Evolutionary conservation across 768 basidiomycete genomes (phyloP).

Genomic region (Gloeostereum incarnatum): DNA sequence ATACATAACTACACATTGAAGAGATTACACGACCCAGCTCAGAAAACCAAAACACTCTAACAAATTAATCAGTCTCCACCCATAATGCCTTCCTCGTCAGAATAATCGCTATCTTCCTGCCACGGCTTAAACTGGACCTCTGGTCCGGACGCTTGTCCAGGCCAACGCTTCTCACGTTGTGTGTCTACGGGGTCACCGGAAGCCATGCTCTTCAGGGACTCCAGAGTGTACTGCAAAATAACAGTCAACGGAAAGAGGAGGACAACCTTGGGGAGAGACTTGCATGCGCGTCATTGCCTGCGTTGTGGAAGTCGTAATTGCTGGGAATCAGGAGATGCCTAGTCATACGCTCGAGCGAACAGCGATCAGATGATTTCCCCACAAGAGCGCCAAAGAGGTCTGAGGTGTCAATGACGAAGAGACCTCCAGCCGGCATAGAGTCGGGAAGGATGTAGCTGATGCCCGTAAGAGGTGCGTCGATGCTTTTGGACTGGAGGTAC

Average conservation of each 20-base stretch:
- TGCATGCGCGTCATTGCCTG: slow-evolving; percentile 82
- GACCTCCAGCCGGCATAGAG: slow-evolving; percentile 33
- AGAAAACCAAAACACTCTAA: too few species aligned
- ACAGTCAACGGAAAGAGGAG: slow-evolving; percentile 2
- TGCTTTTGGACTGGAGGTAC: slow-evolving; percentile 36
- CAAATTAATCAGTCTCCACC: too few species aligned
- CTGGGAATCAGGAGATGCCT: slow-evolving; percentile 50
- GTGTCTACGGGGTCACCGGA: slow-evolving; percentile 62
- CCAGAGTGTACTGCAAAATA: slow-evolving; percentile 55
- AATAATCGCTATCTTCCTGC: slow-evolving; percentile 48
- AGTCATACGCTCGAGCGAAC: slow-evolving; percentile 54
- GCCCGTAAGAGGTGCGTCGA: slow-evolving; percentile 45
- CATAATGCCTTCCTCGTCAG: slow-evolving; percentile 38
- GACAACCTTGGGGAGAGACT: slow-evolving; percentile 14
- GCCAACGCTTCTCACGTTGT: slow-evolving; percentile 78
- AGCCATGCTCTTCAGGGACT: slow-evolving; percentile 63
- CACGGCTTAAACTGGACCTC: slow-evolving; percentile 50
- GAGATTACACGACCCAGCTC: too few species aligned
- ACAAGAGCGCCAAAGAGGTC: slow-evolving; percentile 70
- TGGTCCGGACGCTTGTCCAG: slow-evolving; percentile 39
- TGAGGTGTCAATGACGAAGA: slow-evolving; percentile 66
- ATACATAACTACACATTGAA: too few species aligned
- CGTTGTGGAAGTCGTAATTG: slow-evolving; percentile 60
- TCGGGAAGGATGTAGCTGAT: slow-evolving; percentile 53
- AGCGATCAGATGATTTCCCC: slow-evolving; percentile 44